Percentiles rank a stretch among this genome's conserved stretches.
Conservation (phyloP, 2,329 filamentous ascomycete species). For the Ophiostoma sp. region DNA sequence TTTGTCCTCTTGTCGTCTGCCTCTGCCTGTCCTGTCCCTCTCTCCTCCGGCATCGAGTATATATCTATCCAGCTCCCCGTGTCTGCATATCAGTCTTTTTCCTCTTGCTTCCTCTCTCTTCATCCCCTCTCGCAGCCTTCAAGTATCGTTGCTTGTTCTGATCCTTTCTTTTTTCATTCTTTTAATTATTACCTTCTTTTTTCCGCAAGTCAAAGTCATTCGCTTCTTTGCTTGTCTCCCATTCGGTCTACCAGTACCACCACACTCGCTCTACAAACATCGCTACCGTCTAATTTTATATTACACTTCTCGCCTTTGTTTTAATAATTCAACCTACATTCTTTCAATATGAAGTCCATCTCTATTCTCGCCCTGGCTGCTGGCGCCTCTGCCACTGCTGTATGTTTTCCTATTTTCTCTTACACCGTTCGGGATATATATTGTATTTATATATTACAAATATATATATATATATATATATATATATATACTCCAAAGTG, state of each 20-base stretch:
- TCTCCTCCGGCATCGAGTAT: constrained; percentile 20
- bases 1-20: not conserved
- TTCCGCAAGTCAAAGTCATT: constrained; percentile 50
- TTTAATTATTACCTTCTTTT: constrained; percentile 29
- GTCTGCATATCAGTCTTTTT: constrained; percentile 10
- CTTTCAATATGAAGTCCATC: constrained; percentile 47
- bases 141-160: constrained; percentile 21
- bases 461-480: not conserved
- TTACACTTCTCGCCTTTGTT: not conserved
- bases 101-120: constrained; percentile 19
- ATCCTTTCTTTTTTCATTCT: constrained; percentile 19
- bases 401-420: constrained; percentile 25
- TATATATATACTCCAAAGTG: too few species aligned
- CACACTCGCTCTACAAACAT: constrained; percentile 23
- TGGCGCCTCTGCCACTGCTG: constrained; percentile 44
- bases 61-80: constrained; percentile 18
- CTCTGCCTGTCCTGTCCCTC: not conserved
- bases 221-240: constrained; percentile 46
- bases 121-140: constrained; percentile 22
- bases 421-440: not conserved
- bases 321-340: not conserved
- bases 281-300: not conserved
- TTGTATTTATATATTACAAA: not conserved
- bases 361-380: constrained; percentile 47
- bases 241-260: constrained; percentile 29